Evolutionary conservation across 2,329 filamentous ascomycete genomes (phyloP).

Genomic region (Mycosphaerella sp.): DNA sequence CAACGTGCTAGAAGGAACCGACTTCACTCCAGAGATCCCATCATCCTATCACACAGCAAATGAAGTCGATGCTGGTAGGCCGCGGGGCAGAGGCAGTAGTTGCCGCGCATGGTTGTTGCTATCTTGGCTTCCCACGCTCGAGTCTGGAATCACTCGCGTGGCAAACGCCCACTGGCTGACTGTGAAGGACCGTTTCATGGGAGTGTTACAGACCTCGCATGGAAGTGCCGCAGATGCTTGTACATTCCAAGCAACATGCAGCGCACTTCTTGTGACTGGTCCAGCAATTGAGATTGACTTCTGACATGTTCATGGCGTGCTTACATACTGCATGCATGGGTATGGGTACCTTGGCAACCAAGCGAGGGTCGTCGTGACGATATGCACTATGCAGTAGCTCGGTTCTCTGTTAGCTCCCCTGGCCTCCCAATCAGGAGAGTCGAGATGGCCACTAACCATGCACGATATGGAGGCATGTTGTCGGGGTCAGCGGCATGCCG

Average conservation of each 20-base stretch:
- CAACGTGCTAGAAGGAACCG: neutral
- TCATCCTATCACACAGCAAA: no score
- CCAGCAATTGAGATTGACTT: neutral
- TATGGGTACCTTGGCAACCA: neutral
- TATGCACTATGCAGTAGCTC: slow-evolving; percentile 5
- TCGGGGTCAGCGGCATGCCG: neutral
- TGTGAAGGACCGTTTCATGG: neutral
- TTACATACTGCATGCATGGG: neutral
- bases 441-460: slow-evolving; percentile 1
- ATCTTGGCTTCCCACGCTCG: neutral
- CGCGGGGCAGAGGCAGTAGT: neutral
- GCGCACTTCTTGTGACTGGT: neutral
- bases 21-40: no score
- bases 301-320: neutral
- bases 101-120: neutral
- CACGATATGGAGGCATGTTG: slow-evolving; percentile 1
- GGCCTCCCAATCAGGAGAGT: slow-evolving; percentile 4
- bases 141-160: neutral
- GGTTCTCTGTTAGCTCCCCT: neutral
- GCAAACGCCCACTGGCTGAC: neutral
- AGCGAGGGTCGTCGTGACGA: neutral
- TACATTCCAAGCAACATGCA: neutral
- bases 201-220: neutral
- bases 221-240: neutral
- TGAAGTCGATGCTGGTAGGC: neutral